Evolutionary conservation across 1,284 basidiomycete genomes (phyloP), one percentile per base, ranked within the genome.

Genomic region (Athelia psychrophila): DNA sequence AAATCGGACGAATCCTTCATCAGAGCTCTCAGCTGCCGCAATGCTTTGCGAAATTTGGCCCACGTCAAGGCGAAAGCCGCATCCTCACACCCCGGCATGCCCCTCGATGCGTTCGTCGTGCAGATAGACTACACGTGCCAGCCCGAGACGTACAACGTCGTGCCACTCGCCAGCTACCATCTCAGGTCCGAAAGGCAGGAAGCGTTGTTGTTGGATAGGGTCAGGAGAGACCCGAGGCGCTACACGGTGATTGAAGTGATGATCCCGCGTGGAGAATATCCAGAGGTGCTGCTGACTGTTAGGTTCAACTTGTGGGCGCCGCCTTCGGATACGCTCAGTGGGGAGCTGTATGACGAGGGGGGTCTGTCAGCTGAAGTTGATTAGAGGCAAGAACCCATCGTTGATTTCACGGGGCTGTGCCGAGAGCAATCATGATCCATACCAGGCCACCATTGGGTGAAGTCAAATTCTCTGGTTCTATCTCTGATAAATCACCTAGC

Each of bases 171-270:
- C 4, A 61, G 62, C 9, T 66, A 66, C 49, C 60, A 60, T 57
- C n/a, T 57, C 53, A 15, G 45, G 19, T 67, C 48, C 59, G 64
- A 15, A 63, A 64, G 71, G 16, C 67, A 67, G 55, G 68, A 70
- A 18, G 64, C 63, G 16, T 55, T 73, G n/a, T n/a, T n/a, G 3
- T 56, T 75, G 50, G 66, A 71, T 53, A 65, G 68, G 40, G 70
- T 65, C 27, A 55, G 62, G 40, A 53, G 63, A 23, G 60, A 70
- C 58, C 66, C 66, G 16, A 67, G 63, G 12, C 60, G 59, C 20
- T 65, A 60, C 51, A 62, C 64, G 24, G 58, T 73, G n/a, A 60
- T 74, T 13, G 67, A 72, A 56, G 69, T 65, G 58, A 58, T 51
- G 47, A 61, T 74, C 20, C 58, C 61, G 20, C 63, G 65, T 46